phyloP scores from a whole-genome alignment of 352 stramenopile genomes.

The Elongisporangium prolatum region DNA sequence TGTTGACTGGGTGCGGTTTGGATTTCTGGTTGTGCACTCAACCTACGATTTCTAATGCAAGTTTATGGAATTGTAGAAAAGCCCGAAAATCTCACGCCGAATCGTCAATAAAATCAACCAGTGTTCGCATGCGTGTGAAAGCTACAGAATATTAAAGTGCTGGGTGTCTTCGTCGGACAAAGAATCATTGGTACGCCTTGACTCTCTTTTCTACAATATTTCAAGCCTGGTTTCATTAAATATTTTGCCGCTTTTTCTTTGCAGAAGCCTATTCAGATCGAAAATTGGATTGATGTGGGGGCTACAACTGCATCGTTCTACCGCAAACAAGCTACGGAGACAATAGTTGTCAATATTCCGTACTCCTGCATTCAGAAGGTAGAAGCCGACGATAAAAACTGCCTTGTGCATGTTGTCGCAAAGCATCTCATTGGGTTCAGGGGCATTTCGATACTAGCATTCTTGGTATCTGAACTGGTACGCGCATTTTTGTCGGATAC shows the following conservation, averaged over 20 bases:
- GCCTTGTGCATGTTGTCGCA: constrained; percentile 15
- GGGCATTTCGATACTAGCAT: constrained; percentile 10
- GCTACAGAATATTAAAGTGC: constrained; percentile 26
- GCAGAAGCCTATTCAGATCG: constrained; percentile 33
- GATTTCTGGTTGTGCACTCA: background rate
- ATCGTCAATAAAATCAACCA: constrained; percentile 14
- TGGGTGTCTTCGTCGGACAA: constrained; percentile 19
- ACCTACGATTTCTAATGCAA: background rate
- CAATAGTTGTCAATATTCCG: constrained; percentile 50
- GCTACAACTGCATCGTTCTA: constrained; percentile 45
- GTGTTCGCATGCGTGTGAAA: constrained; percentile 10
- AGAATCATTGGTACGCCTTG: constrained; percentile 16
- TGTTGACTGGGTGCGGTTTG: constrained; percentile 33
- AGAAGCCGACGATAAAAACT: constrained; percentile 25
- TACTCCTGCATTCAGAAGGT: constrained; percentile 36
- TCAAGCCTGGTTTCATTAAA: background rate
- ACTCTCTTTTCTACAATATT: background rate
- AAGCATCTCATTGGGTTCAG: constrained; percentile 7
- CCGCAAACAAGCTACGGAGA: constrained; percentile 26
- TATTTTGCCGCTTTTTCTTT: background rate
- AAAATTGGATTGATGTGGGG: constrained; percentile 53
- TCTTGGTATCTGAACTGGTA: constrained; percentile 6
- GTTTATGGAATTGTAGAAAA: background rate
- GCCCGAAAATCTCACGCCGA: background rate
- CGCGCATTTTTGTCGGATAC: background rate